Evolutionary conservation across 768 basidiomycete species (phyloP).

Genomic region (Lactifluus rugatus): DNA sequence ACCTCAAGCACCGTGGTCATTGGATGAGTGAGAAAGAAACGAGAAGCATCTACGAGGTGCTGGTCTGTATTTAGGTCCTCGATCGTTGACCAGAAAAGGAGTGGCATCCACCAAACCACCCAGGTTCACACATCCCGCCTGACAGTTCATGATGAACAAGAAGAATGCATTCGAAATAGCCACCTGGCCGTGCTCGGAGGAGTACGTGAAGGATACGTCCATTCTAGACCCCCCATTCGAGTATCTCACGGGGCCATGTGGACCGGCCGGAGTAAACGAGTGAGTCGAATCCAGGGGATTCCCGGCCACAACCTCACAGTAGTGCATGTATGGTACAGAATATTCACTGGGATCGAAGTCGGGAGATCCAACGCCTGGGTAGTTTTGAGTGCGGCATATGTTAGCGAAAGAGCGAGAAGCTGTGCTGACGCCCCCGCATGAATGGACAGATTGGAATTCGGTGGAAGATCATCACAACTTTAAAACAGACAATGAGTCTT

Average conservation of each 20-base stretch:
- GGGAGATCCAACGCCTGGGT: conserved; percentile 1
- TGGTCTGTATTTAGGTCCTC: not conserved
- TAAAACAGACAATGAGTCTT: not conserved
- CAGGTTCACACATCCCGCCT: not conserved
- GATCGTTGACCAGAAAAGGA: not conserved
- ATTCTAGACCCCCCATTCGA: not conserved
- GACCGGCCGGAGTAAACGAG: not conserved
- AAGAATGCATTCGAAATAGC: conserved; percentile 1
- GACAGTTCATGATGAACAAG: not conserved
- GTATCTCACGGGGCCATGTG: not conserved
- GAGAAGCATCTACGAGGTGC: not conserved
- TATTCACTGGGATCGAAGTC: not conserved
- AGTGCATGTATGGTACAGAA: not conserved
- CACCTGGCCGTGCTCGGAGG: conserved; percentile 9
- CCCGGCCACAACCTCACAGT: not conserved
- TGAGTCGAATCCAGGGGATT: not conserved
- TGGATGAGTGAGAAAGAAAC: not conserved
- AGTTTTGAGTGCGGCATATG: not conserved
- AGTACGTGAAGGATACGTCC: not conserved
- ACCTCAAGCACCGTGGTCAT: not conserved
- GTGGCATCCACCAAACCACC: not conserved
- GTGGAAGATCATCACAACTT: conserved; percentile 1
- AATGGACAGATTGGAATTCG: conserved; percentile 3
- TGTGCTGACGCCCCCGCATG: not conserved
- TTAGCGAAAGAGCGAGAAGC: not conserved